A percentile compares a stretch with the other conserved stretches of the same genome.
Conservation (phyloP, 208 protist genomes). For the Angomonas ambiguus region DNA sequence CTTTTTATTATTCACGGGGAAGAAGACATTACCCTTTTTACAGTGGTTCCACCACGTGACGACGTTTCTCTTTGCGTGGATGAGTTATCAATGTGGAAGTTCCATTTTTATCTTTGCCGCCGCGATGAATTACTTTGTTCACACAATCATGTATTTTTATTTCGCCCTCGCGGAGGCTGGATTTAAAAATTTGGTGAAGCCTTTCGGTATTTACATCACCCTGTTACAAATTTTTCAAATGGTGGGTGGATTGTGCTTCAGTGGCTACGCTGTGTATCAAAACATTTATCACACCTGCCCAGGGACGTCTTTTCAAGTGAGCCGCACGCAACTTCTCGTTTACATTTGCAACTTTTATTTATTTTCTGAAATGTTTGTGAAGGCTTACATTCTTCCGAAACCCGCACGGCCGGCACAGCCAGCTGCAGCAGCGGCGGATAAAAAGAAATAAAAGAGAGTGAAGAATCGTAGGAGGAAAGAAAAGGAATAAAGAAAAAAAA, state of each 20-base stretch:
- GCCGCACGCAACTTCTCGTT: slow-evolving; percentile 64
- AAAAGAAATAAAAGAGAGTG: slow-evolving; percentile 13
- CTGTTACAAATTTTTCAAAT: slow-evolving; percentile 91
- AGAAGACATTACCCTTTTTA: slow-evolving; percentile 73
- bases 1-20: slow-evolving; percentile 72
- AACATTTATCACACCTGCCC: slow-evolving; percentile 17
- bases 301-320: slow-evolving; percentile 28
- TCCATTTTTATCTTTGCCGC: slow-evolving; percentile 62
- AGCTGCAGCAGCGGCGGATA: slow-evolving; percentile 6
- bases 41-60: slow-evolving; percentile 92
- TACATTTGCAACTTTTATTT: slow-evolving; percentile 93
- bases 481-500: slow-evolving; percentile 9
- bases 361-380: slow-evolving; percentile 91
- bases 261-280: slow-evolving; percentile 41
- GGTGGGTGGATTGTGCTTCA: slow-evolving; percentile 83
- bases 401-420: slow-evolving; percentile 16
- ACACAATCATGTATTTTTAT: slow-evolving; percentile 96
- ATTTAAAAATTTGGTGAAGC: slow-evolving; percentile 63
- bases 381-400: slow-evolving; percentile 62
- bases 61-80: slow-evolving; percentile 87
- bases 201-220: slow-evolving; percentile 87
- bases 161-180: slow-evolving; percentile 81
- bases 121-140: slow-evolving; percentile 93
- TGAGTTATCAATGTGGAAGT: slow-evolving; percentile 51
- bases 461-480: slow-evolving; percentile 1